Conservation (phyloP, 768 basidiomycete species). For the Mycena latifolia region DNA sequence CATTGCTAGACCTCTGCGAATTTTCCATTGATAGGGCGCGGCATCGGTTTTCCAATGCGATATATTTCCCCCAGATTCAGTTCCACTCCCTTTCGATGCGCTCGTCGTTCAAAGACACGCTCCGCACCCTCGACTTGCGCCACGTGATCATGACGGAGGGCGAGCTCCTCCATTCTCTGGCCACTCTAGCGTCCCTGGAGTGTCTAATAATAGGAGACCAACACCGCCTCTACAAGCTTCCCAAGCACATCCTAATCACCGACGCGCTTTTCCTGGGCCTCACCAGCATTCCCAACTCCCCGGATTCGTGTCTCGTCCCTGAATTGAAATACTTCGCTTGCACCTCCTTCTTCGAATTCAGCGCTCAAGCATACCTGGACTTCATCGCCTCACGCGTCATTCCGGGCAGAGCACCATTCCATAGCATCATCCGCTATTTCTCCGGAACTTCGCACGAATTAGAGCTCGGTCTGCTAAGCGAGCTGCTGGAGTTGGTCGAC, state of each 20-base stretch:
- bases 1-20: neutral
- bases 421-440: neutral
- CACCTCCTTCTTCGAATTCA: neutral
- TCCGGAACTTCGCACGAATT: neutral
- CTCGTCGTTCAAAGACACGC: conserved; percentile 4
- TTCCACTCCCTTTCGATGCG: neutral
- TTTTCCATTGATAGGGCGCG: neutral
- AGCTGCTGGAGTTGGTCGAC: neutral
- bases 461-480: neutral
- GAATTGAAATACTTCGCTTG: neutral
- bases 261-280: neutral
- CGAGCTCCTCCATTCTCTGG: neutral
- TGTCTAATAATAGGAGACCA: neutral
- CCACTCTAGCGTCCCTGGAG: neutral
- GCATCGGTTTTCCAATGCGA: neutral
- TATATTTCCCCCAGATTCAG: neutral
- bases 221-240: too few relatives aligned
- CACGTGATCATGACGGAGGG: neutral
- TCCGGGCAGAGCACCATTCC: neutral
- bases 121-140: neutral
- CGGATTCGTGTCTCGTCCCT: neutral
- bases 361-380: neutral
- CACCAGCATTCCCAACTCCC: neutral
- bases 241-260: neutral
- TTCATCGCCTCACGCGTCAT: neutral